Percentiles rank a stretch among this genome's conserved stretches.
Evolutionary conservation across 2,329 filamentous ascomycete species (phyloP).

Genomic region (Albophoma yamanashiensis): DNA sequence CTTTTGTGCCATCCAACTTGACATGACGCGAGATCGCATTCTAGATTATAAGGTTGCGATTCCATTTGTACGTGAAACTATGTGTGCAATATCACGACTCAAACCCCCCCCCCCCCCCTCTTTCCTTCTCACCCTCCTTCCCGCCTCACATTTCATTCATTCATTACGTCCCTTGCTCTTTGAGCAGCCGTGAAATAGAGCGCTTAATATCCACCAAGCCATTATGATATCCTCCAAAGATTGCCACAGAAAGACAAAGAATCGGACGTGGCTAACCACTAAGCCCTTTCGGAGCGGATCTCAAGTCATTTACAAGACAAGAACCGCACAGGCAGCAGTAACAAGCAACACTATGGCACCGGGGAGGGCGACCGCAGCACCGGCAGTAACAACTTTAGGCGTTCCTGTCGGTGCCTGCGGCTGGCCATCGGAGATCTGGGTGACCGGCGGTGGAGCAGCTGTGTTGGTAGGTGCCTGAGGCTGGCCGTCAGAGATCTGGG

Average conservation of each 20-base stretch:
- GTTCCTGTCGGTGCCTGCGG: constrained; percentile 15
- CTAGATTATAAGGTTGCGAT: background rate
- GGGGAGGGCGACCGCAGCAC: constrained; percentile 5
- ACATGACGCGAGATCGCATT: no score
- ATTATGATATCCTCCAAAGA: background rate
- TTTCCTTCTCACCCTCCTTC: no score
- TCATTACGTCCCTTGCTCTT: background rate
- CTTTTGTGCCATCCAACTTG: background rate
- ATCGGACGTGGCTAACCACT: background rate
- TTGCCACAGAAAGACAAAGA: background rate
- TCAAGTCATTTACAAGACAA: constrained; percentile 8
- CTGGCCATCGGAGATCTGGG: constrained; percentile 20
- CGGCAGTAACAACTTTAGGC: constrained; percentile 20
- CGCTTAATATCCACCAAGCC: background rate
- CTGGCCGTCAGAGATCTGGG: constrained; percentile 36
- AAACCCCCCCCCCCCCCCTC: no score
- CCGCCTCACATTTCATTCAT: background rate
- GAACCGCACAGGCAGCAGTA: constrained; percentile 7
- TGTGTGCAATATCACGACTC: background rate
- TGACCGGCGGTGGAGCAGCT: constrained; percentile 18
- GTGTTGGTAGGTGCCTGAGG: constrained; percentile 19
- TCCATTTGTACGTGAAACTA: constrained; percentile 1
- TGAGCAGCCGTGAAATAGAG: background rate
- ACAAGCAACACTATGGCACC: constrained; percentile 5
- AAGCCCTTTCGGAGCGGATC: no score